Percentiles rank a stretch among this genome's conserved stretches.
phyloP scores from a whole-genome alignment of 129 eudicot species.

The Flaveria trinervia region DNA sequence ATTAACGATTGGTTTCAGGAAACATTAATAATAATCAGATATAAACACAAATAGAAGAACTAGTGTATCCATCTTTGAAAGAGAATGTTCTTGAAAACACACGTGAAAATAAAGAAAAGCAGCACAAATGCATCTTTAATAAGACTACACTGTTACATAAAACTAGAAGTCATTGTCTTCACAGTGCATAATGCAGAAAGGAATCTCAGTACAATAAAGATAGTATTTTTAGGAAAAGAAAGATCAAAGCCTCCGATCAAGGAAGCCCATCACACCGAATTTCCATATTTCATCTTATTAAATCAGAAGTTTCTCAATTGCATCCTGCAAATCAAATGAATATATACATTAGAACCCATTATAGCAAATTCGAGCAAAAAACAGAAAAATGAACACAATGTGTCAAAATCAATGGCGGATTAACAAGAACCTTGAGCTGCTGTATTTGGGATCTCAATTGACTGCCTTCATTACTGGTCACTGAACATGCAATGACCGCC shows the following conservation, averaged over 20 bases:
- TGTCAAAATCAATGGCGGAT: background rate
- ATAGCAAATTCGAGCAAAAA: background rate
- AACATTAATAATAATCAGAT: no score
- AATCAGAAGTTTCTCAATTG: slow-evolving; percentile 87
- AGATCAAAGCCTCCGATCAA: slow-evolving; percentile 58
- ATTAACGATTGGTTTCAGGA: no score
- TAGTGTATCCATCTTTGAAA: background rate
- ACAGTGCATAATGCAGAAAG: slow-evolving; percentile 4
- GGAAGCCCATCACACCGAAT: slow-evolving; percentile 75
- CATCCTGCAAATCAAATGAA: slow-evolving; percentile 54
- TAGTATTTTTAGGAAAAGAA: slow-evolving; percentile 32
- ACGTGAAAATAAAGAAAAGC: slow-evolving; percentile 3
- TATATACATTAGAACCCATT: background rate
- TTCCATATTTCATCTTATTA: slow-evolving; percentile 37
- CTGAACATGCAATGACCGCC: slow-evolving; percentile 86
- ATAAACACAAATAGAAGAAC: no score
- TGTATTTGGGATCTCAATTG: slow-evolving; percentile 83
- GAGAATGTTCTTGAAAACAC: slow-evolving; percentile 5
- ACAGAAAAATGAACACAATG: background rate
- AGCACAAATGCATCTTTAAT: background rate
- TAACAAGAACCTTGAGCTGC: slow-evolving; percentile 61
- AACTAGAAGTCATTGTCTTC: slow-evolving; percentile 19
- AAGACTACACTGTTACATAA: slow-evolving; percentile 26
- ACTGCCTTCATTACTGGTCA: slow-evolving; percentile 86
- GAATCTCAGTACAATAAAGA: slow-evolving; percentile 11